Base-by-base conservation (phyloP, 106 monocot genomes). In the Dioscorea alata region DNA sequence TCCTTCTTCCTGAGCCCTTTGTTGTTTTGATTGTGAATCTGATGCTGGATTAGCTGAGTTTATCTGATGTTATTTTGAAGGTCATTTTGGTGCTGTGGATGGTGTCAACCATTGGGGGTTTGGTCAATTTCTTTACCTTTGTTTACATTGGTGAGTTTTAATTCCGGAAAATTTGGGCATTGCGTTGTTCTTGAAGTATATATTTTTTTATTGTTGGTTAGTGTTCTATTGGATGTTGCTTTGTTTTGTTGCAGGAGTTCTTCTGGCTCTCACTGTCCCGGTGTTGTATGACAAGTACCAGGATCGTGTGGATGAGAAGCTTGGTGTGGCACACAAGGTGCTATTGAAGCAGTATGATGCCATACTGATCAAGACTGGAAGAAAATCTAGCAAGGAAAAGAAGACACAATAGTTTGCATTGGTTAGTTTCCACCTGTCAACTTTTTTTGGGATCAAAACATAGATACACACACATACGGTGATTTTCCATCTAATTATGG, bases 121-220 rank as follows among this genome's bases (percentile, higher is more conserved):
- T 97, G 58, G 86, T 89, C 78, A 89, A 78, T 65, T 87, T 97
- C 76, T 74, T 86, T 18, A 97, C 96, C 15, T 69, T 97, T 61
- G 63, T 86, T 66, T 97, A 89, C 79, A 76, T 97, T 58, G 88
- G 96, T 97, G 69, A 82, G 86, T 86, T 83, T 6, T n/a, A 66
- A 20, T 60, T 15, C 59, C 5, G 42, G 5, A 42, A 42, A 42
- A 3, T 42, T 42, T 42, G 42, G 6, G 4, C 42, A 42, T 6
- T 42, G 42, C 42, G 42, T 42, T 42, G 42, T 3, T 42, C 42
- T 42, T 42, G 42, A 57, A 8, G 34, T 20, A 24, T n/a, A 4
- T 56, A 32, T 49, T 32, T 22, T 4, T 33, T 0, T 48, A 28
- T 32, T 22, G 12, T 33, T 0, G 35, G 12, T 28, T 10, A 52